Percentiles rank a stretch among this genome's conserved stretches.
Evolutionary conservation across 2,329 filamentous ascomycete species (phyloP).

Genomic region (Claviceps purpurea): DNA sequence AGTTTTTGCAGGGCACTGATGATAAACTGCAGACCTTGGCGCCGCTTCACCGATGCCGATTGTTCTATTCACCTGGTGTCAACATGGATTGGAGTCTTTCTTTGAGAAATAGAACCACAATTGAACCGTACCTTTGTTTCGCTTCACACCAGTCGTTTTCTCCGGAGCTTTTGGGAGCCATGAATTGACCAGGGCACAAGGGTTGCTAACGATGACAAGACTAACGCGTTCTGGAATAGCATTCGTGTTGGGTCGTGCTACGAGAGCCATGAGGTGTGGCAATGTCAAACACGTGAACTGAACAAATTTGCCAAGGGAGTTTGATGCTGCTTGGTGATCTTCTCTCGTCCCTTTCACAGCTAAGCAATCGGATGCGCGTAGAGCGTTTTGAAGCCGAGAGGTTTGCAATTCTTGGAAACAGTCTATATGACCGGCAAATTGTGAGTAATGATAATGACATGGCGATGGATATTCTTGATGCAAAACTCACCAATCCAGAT

Average conservation of each 20-base stretch:
- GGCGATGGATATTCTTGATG: neutral
- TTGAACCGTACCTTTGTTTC: conserved; percentile 24
- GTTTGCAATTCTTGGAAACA: conserved; percentile 30
- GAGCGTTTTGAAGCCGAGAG: conserved; percentile 16
- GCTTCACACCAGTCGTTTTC: conserved; percentile 22
- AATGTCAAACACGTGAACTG: conserved; percentile 46
- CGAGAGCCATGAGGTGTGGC: conserved; percentile 60
- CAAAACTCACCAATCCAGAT: conserved; percentile 66
- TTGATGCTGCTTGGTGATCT: conserved; percentile 10
- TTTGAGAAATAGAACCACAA: neutral
- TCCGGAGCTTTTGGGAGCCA: conserved; percentile 54
- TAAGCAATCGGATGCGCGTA: conserved; percentile 10
- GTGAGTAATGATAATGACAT: neutral
- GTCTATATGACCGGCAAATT: conserved; percentile 18
- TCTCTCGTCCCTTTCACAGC: conserved; percentile 4
- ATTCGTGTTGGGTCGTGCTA: conserved; percentile 49
- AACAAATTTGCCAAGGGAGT: conserved; percentile 20
- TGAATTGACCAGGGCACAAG: conserved; percentile 63
- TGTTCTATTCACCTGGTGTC: conserved; percentile 17
- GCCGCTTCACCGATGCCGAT: conserved; percentile 27
- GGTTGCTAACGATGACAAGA: conserved; percentile 63
- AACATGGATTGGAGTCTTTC: neutral
- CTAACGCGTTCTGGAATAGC: conserved; percentile 51
- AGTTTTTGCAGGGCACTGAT: conserved; percentile 62
- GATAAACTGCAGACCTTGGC: conserved; percentile 45